Base-by-base conservation (phyloP, 2,329 filamentous ascomycete genomes). In the Penicillium sp. region DNA sequence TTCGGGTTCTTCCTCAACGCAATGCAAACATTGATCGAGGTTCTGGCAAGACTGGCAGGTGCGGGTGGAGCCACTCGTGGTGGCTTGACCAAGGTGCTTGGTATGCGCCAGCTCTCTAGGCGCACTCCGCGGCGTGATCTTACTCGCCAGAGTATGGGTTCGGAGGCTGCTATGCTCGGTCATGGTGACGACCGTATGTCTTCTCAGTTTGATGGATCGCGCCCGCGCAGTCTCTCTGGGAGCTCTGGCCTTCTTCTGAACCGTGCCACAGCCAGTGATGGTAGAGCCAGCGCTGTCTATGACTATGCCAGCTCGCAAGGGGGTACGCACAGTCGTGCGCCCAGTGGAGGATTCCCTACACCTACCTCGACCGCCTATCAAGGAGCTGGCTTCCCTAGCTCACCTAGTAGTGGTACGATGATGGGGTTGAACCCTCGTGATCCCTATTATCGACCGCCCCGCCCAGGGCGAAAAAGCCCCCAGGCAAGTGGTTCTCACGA, bases 1-100 rank as follows among this genome's bases (percentile, higher is more conserved):
- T 90, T 97, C 65, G 93, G 91, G 1, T 99, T 97, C 77, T 90
- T 97, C 71, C 79, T 99, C 51, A 96, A 96, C 69, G 89, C 94
- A 1, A 72, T 96, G 7, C 91, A 96, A 70, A 97, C 93, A 0
- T 82, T 96, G 40, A 83, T 97, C 38, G 94, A 99, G 73, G 91
- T 99, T 9, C 79, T 87, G 47, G 91, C 92, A 26, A 84, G 93
- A 50, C 80, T 94, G 67, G 83, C 89, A 26, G 93, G 93, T 36
- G 92, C 89, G 31, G 94, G 91, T 46, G 82, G 81, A 49, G 87
- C 87, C 37, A 84, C 88, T 61, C 85, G 86, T 48, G 93, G 94
- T 67, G 93, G 91, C 9, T 80, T 99, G 51, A 87, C 88, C 63
- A 96, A 92, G 76, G 82, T 92, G 43, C 95, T 97, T 69, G 92